phyloP scores from a whole-genome alignment of 139 green algal genomes.

The Chlorella sp. region DNA sequence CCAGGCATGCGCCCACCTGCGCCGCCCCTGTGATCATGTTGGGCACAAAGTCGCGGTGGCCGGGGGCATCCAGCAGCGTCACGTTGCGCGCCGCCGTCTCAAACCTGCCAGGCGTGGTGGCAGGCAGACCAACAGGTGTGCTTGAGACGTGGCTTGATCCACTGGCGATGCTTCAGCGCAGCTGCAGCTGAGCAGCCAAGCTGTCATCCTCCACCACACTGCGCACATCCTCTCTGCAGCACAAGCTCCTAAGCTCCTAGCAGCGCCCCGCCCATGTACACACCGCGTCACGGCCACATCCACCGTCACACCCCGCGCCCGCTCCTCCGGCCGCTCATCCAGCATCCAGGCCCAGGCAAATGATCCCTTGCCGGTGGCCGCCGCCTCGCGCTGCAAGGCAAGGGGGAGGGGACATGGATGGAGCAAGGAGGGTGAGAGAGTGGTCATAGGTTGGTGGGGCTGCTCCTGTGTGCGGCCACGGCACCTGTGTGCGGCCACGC shows the following conservation, averaged over 20 bases:
- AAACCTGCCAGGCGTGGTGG: conserved; percentile 53
- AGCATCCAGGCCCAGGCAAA: conserved; percentile 98
- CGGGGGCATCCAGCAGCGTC: conserved; percentile 95
- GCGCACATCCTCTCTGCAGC: no score
- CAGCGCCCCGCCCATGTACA: no score
- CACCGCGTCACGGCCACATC: conserved; percentile 85
- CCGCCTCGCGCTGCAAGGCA: conserved; percentile 66
- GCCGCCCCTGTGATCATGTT: conserved; percentile 94
- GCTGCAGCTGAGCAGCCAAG: no score
- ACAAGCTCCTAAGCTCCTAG: no score
- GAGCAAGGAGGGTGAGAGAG: no score
- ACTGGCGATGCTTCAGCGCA: no score
- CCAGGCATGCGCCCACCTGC: conserved; percentile 43
- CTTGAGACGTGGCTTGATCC: no score
- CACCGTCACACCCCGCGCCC: conserved; percentile 93
- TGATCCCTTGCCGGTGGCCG: conserved; percentile 87
- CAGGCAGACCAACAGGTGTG: no score
- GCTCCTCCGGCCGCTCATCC: conserved; percentile 94
- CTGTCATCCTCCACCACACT: no score
- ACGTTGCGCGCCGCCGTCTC: conserved; percentile 58
- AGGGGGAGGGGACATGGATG: neutral
- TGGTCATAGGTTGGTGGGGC: no score
- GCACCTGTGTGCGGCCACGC: no score
- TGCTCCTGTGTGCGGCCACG: no score
- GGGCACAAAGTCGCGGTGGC: conserved; percentile 97